Percentiles rank a stretch among this genome's conserved stretches.
Evolutionary conservation across 2,329 filamentous ascomycete species (phyloP).

Genomic region (Cyanodermella asteris): DNA sequence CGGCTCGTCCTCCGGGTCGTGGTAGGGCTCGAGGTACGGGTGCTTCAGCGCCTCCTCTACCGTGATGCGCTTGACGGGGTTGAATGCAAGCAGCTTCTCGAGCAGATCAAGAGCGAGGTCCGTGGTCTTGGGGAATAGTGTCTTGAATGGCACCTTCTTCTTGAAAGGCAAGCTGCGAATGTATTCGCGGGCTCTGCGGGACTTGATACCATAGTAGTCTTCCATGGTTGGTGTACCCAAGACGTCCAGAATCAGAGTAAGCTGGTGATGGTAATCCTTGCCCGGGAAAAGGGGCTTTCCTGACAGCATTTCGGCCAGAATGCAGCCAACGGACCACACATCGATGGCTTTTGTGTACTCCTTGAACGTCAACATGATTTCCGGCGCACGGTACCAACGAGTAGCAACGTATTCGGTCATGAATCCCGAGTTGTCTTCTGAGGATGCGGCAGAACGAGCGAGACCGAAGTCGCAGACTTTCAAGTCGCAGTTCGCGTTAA

Average conservation of each 20-base stretch:
- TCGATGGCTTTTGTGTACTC: conserved; percentile 99
- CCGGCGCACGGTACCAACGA: conserved; percentile 93
- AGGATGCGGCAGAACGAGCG: conserved; percentile 82
- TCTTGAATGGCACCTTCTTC: conserved; percentile 98
- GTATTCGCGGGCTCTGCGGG: conserved; percentile 86
- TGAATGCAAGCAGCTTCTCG: conserved; percentile 91
- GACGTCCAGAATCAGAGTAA: conserved; percentile 91
- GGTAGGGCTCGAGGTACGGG: conserved; percentile 94
- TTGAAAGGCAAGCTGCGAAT: conserved; percentile 96
- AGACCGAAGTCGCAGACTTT: conserved; percentile 98
- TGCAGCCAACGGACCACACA: conserved; percentile 97
- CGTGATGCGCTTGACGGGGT: conserved; percentile 94
- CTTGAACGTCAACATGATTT: conserved; percentile 99
- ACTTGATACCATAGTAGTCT: conserved; percentile 99
- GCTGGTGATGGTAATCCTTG: conserved; percentile 97
- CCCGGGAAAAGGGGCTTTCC: conserved; percentile 95
- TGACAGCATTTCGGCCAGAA: conserved; percentile 94
- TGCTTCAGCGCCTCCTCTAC: conserved; percentile 95
- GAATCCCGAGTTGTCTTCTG: conserved; percentile 99
- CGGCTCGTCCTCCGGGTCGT: conserved; percentile 95
- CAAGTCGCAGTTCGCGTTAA: conserved; percentile 96
- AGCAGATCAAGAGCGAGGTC: conserved; percentile 82
- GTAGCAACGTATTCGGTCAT: conserved; percentile 99
- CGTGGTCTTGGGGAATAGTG: conserved; percentile 98
- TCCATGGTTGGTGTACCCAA: conserved; percentile 98